phyloP scores from a whole-genome alignment of 345 rosid species.

The Erodium maritimum region DNA sequence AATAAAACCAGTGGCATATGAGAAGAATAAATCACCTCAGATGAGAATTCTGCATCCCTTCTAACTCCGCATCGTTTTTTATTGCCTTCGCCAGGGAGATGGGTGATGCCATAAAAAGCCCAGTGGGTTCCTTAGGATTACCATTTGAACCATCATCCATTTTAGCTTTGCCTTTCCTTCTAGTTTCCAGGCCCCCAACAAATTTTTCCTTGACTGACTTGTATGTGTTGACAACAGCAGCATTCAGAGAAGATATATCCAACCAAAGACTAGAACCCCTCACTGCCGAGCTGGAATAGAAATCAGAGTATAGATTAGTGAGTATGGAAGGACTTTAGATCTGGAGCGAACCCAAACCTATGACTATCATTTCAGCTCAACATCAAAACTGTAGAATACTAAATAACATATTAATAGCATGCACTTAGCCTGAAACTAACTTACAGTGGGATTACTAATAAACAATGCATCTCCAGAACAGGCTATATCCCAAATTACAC shows the following conservation, averaged over 20 bases:
- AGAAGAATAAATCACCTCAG: conserved; percentile 34
- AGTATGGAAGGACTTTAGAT: neutral
- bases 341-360: neutral
- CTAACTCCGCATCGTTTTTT: conserved; percentile 68
- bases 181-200: conserved; percentile 20
- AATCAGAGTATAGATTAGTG: conserved; percentile 1
- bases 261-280: conserved; percentile 68
- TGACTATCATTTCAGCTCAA: neutral
- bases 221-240: conserved; percentile 69
- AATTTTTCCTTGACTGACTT: conserved; percentile 45
- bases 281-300: conserved; percentile 50
- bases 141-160: conserved; percentile 18
- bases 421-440: neutral
- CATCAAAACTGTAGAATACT: neutral
- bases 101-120: conserved; percentile 68
- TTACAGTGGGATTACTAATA: neutral
- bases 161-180: conserved; percentile 22
- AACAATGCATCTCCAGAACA: neutral
- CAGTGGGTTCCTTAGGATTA: conserved; percentile 35
- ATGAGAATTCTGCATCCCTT: conserved; percentile 82
- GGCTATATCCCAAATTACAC: neutral
- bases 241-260: conserved; percentile 71
- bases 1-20: neutral
- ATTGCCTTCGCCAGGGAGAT: conserved; percentile 72
- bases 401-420: neutral